Conservation (phyloP, 2,329 filamentous ascomycete genomes). For the Fusarium nygamai region DNA sequence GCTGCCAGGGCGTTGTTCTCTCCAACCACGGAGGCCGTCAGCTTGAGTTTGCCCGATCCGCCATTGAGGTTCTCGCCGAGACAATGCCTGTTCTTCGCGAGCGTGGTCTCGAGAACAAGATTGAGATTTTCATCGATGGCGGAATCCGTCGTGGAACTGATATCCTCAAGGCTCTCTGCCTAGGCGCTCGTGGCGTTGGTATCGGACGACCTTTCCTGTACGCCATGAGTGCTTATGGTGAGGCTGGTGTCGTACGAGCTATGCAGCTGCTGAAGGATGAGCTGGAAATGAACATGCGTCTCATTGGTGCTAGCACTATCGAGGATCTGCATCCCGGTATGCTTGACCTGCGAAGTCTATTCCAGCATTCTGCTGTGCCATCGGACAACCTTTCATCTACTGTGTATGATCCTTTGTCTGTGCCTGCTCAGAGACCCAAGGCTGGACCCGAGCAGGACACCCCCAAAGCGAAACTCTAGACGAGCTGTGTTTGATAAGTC, state of each 20-base stretch:
- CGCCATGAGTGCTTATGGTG: conserved; percentile 92
- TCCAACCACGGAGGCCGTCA: conserved; percentile 97
- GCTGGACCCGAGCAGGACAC: conserved; percentile 13
- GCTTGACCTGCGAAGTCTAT: conserved; percentile 79
- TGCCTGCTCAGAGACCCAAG: conserved; percentile 62
- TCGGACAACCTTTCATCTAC: conserved; percentile 57
- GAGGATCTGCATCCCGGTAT: conserved; percentile 83
- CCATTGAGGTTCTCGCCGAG: conserved; percentile 90
- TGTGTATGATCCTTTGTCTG: conserved; percentile 65
- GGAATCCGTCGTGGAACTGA: conserved; percentile 91
- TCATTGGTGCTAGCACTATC: conserved; percentile 82
- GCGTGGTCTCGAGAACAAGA: conserved; percentile 75
- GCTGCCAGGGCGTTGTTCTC: conserved; percentile 89
- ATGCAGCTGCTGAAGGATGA: conserved; percentile 95
- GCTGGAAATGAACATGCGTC: conserved; percentile 98
- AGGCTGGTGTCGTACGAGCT: conserved; percentile 86
- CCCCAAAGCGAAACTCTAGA: conserved; percentile 58
- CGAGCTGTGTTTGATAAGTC: conserved; percentile 15
- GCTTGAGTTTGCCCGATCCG: conserved; percentile 89
- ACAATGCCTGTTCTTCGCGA: conserved; percentile 87
- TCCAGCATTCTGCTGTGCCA: conserved; percentile 61
- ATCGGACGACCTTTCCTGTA: conserved; percentile 96
- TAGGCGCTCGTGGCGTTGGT: conserved; percentile 91
- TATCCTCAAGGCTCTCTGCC: conserved; percentile 92
- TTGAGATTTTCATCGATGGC: conserved; percentile 92